These are phyloP conservation scores for Clonostachys byssicola DNA, from an alignment of 2,329 filamentous ascomycete species.

Conservation along the genomic window DNA sequence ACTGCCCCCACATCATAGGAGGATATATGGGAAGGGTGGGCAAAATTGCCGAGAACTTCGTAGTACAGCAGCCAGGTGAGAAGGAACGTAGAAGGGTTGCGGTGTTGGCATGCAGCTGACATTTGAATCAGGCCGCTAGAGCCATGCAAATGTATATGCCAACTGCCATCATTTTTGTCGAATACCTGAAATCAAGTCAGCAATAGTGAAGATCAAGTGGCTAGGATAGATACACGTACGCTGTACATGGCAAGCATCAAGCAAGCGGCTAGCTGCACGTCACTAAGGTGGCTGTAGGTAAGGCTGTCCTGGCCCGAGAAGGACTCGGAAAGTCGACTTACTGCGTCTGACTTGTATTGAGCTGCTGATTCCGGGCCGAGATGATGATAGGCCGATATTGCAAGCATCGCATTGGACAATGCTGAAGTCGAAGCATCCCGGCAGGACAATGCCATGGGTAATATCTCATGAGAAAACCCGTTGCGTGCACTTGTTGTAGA, in stretches of 20 bases:
- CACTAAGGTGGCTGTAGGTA: slow-evolving; percentile 7
- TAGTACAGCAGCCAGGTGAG: slow-evolving; percentile 43
- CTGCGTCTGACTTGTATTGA: slow-evolving; percentile 33
- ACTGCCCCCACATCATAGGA: no score
- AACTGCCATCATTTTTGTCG: slow-evolving; percentile 40
- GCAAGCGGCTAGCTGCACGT: slow-evolving; percentile 36
- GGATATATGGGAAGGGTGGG: slow-evolving; percentile 12
- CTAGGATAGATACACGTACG: slow-evolving; percentile 16
- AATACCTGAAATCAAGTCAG: slow-evolving; percentile 29
- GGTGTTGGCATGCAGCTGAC: no score
- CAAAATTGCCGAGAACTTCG: slow-evolving; percentile 38
- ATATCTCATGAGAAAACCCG: slow-evolving; percentile 37
- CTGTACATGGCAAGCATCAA: slow-evolving; percentile 49
- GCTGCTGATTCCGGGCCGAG: slow-evolving; percentile 31
- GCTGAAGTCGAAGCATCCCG: slow-evolving; percentile 25
- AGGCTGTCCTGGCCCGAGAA: no score
- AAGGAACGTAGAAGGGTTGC: slow-evolving; percentile 24
- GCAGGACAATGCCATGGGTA: slow-evolving; percentile 37
- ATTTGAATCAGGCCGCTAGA: slow-evolving; percentile 16
- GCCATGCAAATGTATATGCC: slow-evolving; percentile 37
- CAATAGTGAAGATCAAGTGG: no score
- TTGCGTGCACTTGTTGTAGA: slow-evolving; percentile 40
- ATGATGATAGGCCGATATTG: slow-evolving; percentile 35
- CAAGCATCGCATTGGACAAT: slow-evolving; percentile 37
- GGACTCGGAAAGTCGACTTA: slow-evolving; percentile 27